Conservation (phyloP, 225 moss, liverwort and hornwort genomes). For the Marchantia paleacea region DNA sequence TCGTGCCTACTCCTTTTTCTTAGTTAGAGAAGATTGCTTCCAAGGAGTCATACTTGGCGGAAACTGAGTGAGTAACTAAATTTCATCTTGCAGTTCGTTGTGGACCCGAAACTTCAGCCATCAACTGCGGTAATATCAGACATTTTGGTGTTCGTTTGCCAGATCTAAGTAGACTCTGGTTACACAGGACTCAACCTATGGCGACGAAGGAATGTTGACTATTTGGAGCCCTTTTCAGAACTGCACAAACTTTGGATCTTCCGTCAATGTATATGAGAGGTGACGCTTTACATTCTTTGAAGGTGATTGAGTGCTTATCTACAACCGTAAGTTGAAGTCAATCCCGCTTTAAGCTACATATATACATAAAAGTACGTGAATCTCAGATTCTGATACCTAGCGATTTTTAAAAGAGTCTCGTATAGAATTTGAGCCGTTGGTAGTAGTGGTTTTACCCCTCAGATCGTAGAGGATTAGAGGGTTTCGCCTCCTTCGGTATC, state of each 20-base stretch:
- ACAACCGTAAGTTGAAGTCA: background rate
- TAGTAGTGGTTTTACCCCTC: background rate
- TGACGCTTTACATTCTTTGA: background rate
- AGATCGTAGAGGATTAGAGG: slow-evolving; percentile 5
- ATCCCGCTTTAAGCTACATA: background rate
- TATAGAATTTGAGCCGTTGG: background rate
- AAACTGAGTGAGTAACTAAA: no score
- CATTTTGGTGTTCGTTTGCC: background rate
- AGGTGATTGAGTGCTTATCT: background rate
- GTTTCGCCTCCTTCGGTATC: slow-evolving; percentile 6
- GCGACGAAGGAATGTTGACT: no score
- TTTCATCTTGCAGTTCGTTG: no score
- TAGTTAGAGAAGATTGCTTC: no score
- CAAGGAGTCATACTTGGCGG: no score
- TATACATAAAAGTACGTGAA: background rate
- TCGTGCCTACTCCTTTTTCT: no score
- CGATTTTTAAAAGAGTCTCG: background rate
- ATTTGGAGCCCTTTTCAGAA: background rate
- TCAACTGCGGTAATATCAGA: background rate
- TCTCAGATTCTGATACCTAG: background rate
- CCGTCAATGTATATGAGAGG: background rate
- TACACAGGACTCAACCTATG: no score
- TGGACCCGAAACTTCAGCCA: no score
- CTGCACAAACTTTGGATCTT: background rate
- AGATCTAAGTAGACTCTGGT: no score